These are phyloP conservation scores for Suillus plorans DNA, from an alignment of 768 basidiomycete species.

Conservation along the genomic window DNA sequence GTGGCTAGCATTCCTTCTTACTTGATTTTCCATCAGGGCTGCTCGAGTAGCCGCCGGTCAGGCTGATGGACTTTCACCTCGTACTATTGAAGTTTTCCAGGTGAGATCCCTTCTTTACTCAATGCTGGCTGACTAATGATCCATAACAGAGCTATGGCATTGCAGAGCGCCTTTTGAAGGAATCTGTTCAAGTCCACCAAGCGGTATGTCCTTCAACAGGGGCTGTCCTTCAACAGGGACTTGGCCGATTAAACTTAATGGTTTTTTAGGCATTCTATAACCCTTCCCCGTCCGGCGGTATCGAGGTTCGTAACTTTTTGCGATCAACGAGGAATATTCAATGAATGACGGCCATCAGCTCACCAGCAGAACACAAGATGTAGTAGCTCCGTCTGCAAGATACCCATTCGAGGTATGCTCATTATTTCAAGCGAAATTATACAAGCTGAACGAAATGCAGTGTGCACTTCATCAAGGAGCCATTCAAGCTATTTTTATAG, in stretches of 20 bases:
- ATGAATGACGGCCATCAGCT: constrained; percentile 39
- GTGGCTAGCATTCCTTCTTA: not conserved
- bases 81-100: constrained; percentile 45
- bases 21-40: constrained; percentile 13
- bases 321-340: not conserved
- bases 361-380: constrained; percentile 59
- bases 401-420: constrained; percentile 65
- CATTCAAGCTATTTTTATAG: constrained; percentile 34
- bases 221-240: constrained; percentile 20
- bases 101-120: constrained; percentile 18
- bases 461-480: constrained; percentile 34
- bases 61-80: constrained; percentile 28
- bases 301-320: constrained; percentile 42
- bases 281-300: constrained; percentile 57
- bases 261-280: constrained; percentile 68
- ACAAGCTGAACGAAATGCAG: constrained; percentile 16
- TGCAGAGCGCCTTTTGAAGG: constrained; percentile 55
- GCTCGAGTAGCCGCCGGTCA: constrained; percentile 22
- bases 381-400: constrained; percentile 58
- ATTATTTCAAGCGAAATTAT: not conserved
- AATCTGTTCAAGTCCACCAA: constrained; percentile 66
- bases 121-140: not conserved
- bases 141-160: constrained; percentile 68
- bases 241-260: not conserved
- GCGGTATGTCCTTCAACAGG: constrained; percentile 44